Evolutionary conservation across 2,329 filamentous ascomycete species (phyloP).

Genomic region (Botrytis elliptica): DNA sequence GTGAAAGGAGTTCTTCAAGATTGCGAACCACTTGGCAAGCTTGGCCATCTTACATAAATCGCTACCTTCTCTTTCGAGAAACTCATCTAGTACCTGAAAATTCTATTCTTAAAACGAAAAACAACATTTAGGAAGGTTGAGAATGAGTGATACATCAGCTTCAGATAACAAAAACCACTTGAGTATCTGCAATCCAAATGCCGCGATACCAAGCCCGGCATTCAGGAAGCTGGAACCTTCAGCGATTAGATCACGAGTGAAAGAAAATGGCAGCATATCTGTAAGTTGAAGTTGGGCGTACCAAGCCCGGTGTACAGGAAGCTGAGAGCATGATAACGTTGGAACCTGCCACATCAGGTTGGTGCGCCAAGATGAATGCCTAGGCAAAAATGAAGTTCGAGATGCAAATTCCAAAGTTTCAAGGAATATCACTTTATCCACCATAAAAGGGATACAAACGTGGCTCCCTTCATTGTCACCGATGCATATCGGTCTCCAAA

Average conservation of each 20-base stretch:
- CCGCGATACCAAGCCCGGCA: background rate
- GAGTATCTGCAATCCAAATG: background rate
- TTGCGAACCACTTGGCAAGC: background rate
- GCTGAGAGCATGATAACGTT: background rate
- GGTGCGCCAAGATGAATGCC: background rate
- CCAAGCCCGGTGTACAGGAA: slow-evolving; percentile 6
- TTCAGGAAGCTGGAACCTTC: background rate
- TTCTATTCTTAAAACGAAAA: background rate
- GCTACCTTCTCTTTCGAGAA: background rate
- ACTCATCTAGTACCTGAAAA: background rate
- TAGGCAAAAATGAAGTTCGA: background rate
- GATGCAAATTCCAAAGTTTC: background rate
- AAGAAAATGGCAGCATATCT: background rate
- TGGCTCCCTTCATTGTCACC: background rate
- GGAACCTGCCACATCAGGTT: background rate
- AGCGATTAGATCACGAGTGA: background rate
- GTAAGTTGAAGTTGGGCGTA: background rate
- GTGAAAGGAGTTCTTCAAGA: background rate
- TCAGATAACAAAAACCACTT: background rate
- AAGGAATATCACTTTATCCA: background rate
- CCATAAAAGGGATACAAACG: background rate
- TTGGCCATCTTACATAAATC: background rate
- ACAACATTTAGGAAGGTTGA: background rate
- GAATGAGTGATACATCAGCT: background rate
- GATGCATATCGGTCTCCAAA: background rate